Evolutionary conservation across 164 flowering plant species (phyloP).

Genomic region (Malania oleifera): DNA sequence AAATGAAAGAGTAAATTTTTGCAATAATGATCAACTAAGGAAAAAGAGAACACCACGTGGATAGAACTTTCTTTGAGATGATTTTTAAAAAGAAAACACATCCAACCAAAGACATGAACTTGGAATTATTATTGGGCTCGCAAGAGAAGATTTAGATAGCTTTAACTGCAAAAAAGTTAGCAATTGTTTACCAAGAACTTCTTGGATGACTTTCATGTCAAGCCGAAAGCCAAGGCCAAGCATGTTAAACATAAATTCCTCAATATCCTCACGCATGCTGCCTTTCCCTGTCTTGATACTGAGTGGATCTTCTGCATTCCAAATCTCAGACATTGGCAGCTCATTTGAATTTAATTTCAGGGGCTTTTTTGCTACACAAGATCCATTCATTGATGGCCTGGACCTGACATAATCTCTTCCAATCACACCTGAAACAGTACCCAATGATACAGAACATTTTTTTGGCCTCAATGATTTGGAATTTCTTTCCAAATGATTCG

Average conservation of each 20-base stretch:
- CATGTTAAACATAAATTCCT: slow-evolving; percentile 36
- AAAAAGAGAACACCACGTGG: background rate
- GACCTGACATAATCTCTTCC: slow-evolving; percentile 31
- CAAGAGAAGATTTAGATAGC: background rate
- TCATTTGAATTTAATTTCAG: slow-evolving; percentile 22
- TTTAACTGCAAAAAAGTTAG: background rate
- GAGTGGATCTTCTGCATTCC: slow-evolving; percentile 17
- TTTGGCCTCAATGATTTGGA: slow-evolving; percentile 16
- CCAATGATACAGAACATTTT: slow-evolving; percentile 22
- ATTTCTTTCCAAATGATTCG: background rate
- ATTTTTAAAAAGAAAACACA: no score
- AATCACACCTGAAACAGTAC: slow-evolving; percentile 29
- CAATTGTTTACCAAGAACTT: slow-evolving; percentile 34
- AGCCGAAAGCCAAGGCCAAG: slow-evolving; percentile 43
- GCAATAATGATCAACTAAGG: no score
- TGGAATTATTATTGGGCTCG: background rate
- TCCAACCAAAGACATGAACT: no score
- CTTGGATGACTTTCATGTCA: slow-evolving; percentile 27
- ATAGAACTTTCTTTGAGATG: no score
- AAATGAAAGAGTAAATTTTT: no score
- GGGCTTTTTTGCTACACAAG: slow-evolving; percentile 25
- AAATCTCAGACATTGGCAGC: slow-evolving; percentile 22
- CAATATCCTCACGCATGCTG: slow-evolving; percentile 24
- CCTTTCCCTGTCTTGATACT: background rate
- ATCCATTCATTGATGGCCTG: slow-evolving; percentile 13